Base-by-base conservation (phyloP, 164 flowering plant genomes). In the Tinospora cordifolia region DNA sequence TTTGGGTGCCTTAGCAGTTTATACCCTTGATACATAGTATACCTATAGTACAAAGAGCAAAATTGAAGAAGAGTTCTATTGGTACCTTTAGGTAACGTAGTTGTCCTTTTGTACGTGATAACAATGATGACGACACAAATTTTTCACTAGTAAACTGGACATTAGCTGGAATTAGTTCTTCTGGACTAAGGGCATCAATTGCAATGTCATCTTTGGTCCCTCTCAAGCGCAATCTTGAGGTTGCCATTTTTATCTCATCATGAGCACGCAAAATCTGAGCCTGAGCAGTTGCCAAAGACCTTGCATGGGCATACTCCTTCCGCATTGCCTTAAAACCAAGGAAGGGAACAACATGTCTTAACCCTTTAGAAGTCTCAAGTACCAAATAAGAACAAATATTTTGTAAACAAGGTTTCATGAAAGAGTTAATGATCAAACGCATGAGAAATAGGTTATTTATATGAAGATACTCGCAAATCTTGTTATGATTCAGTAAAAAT, bases 201-300 rank as follows among this genome's bases (percentile, higher is more conserved):
- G 90, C 82, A 47, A 70, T 80, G 60, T 91, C 94, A 72, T 84
- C 75, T 40, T 87, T 87, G 63, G 75, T 64, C 72, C 84, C 89
- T 75, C 78, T 86, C 49, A 93, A 79, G 71, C 86, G 90, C 74
- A 91, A 75, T 46, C 98, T 83, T 51, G 95, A 85, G 36, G 89
- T 87, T 71, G 98, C 92, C 96, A 90, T 90, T 77, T 83, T 90
- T 60, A 94, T 83, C 81, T 94, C 98, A 84, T 90, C 97, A 83
- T 94, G 83, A 69, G 96, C 96, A 77, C 83, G 82, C 60, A 94
- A 76, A 75, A 83, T 72, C 74, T 92, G 97, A 54, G 93, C 91
- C 81, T 94, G 98, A 71, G 88, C 87, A 73, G 70, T 81, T 65
- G 93, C 87, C 84, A 94, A 82, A 30, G 86, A 78, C 77, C 97